A percentile compares a stretch with the other conserved stretches of the same genome.
Evolutionary conservation across 2,329 filamentous ascomycete genomes (phyloP).

Genomic region (Diaporthe destruens): DNA sequence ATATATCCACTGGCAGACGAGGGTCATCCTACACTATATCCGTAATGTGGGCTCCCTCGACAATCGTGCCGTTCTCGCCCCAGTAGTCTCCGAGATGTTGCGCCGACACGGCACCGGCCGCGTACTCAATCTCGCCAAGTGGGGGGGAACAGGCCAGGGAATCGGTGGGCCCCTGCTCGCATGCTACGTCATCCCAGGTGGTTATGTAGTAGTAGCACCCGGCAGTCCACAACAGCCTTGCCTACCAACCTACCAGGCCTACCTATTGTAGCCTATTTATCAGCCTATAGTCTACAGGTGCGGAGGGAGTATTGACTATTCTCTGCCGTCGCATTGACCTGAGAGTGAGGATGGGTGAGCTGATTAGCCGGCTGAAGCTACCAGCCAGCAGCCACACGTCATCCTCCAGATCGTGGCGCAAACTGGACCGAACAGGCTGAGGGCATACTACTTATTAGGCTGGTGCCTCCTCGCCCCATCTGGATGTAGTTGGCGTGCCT

Average conservation of each 20-base stretch:
- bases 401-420: conserved; percentile 2
- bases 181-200: conserved; percentile 36
- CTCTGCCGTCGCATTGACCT: conserved; percentile 13
- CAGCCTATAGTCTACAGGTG: too few relatives aligned
- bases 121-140: conserved; percentile 28
- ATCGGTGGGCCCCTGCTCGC: conserved; percentile 20
- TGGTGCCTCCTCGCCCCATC: conserved; percentile 12
- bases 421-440: background rate
- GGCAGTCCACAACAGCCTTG: conserved; percentile 32
- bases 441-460: background rate
- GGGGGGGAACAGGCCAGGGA: background rate
- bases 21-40: too few relatives aligned
- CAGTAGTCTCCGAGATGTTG: conserved; percentile 18
- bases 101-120: conserved; percentile 32
- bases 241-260: background rate
- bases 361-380: background rate
- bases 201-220: conserved; percentile 13
- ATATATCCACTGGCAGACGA: conserved; percentile 23
- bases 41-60: conserved; percentile 19
- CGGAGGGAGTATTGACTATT: background rate
- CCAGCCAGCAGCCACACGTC: conserved; percentile 15
- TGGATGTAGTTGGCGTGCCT: background rate
- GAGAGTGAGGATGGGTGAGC: background rate
- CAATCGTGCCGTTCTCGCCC: conserved; percentile 23
- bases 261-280: too few relatives aligned